A percentile compares a stretch with the other conserved stretches of the same genome.
phyloP scores from a whole-genome alignment of 352 stramenopile genomes.

The Phytophthora pini region DNA sequence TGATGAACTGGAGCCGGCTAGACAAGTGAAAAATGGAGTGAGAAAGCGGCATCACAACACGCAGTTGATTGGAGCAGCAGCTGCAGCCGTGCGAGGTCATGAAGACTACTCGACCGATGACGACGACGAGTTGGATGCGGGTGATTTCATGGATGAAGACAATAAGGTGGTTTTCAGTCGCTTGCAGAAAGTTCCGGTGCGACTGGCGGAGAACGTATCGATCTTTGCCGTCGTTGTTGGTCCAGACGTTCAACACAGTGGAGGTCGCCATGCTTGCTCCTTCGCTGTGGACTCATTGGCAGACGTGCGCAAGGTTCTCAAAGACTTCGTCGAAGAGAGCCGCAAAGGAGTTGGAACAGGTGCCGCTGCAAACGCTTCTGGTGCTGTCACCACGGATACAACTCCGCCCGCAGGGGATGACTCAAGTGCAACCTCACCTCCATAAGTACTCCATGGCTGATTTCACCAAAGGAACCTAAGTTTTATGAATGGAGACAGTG shows the following conservation, averaged over 20 bases:
- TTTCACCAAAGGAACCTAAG: slow-evolving; percentile 9
- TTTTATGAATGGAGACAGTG: slow-evolving; percentile 21
- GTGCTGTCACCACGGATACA: slow-evolving; percentile 2
- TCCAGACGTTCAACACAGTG: slow-evolving; percentile 71
- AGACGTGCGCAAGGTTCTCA: slow-evolving; percentile 74
- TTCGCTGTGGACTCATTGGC: slow-evolving; percentile 74
- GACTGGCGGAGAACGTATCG: slow-evolving; percentile 65
- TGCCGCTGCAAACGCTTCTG: background rate
- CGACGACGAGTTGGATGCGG: slow-evolving; percentile 54
- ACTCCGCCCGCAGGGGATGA: slow-evolving; percentile 1
- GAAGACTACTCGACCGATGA: slow-evolving; percentile 51
- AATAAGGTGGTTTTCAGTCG: slow-evolving; percentile 84
- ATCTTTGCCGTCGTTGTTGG: slow-evolving; percentile 79
- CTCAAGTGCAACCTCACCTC: background rate
- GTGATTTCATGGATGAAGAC: slow-evolving; percentile 63
- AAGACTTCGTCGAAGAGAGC: slow-evolving; percentile 73
- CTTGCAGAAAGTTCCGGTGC: slow-evolving; percentile 77
- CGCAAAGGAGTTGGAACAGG: slow-evolving; percentile 29
- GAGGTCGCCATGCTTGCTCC: slow-evolving; percentile 55
- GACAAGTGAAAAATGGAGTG: slow-evolving; percentile 11
- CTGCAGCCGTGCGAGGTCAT: slow-evolving; percentile 32
- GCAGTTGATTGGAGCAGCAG: slow-evolving; percentile 25
- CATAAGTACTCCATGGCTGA: slow-evolving; percentile 9
- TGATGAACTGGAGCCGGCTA: slow-evolving; percentile 31
- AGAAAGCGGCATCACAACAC: slow-evolving; percentile 28